Evolutionary conservation across 225 moss, liverwort and hornwort genomes (phyloP), one percentile per base, ranked within the genome.

Genomic region (Lunularia cruciata): DNA sequence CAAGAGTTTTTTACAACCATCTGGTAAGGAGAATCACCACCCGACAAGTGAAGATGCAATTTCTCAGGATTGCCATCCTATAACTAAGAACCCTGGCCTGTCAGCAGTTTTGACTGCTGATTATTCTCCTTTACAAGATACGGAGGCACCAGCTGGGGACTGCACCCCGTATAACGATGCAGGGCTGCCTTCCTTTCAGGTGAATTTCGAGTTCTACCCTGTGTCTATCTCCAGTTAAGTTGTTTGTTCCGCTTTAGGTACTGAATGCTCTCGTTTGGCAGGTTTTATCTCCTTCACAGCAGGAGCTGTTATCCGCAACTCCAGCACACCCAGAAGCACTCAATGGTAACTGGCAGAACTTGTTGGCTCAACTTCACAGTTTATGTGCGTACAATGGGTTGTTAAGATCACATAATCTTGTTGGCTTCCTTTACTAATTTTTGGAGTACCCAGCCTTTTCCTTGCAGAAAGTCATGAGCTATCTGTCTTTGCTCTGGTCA

Each of bases 311-410:
- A 54, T 88, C 90, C 27, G 88, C 90, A 43, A 86, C 90, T 52
- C 90, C 90, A 58, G 88, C 83, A 14, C 90, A 91, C 77, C 86
- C 88, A 25, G 90, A 91, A 52, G 90, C 86, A 48, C 88, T 91
- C 57, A 75, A 81, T 70, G 90, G 90, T 91, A 78, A 55, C 18
- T 19, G 0, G 18, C 18, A 15, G 13, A 40, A 6, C 40, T 40
- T 40, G 8, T 40, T 40, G 40, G 40, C 40, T 4, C 0, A 46
- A 30, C 2, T 42, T 30, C 8, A 7, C 15, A 15, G 4, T 66
- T 60, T 68, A 36, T 25, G 36, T 43, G 30, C 36, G 38, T 22
- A 3, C 68, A 34, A 71, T 36, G 54, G 47, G 63, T 39, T 47
- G 36, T 18, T 69, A 69, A 72, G n/a, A n/a, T n/a, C n/a, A n/a